Evolutionary conservation across 352 stramenopile species (phyloP).

Genomic region (Saprolegnia parasitica): DNA sequence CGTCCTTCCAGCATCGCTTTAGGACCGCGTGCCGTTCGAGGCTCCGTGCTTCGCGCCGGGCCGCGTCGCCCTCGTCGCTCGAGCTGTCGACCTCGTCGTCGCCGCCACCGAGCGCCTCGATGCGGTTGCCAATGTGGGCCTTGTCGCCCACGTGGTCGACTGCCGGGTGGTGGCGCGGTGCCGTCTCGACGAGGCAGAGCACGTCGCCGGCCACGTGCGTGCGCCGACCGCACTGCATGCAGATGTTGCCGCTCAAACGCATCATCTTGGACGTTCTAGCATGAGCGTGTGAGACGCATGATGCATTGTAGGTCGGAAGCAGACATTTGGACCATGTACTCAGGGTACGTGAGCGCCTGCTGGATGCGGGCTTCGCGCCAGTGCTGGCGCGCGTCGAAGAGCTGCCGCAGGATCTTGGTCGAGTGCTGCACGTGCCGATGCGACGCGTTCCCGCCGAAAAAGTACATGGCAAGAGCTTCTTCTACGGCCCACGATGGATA

Average conservation of each 20-base stretch:
- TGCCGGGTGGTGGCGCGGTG: background rate
- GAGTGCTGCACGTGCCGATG: constrained; percentile 53
- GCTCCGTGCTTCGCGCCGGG: background rate
- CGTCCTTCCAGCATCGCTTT: background rate
- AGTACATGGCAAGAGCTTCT: constrained; percentile 73
- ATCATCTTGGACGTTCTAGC: constrained; percentile 68
- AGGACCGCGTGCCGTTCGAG: background rate
- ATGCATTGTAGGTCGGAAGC: background rate
- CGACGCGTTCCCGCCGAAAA: constrained; percentile 49
- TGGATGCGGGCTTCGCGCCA: constrained; percentile 74
- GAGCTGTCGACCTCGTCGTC: background rate
- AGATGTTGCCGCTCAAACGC: constrained; percentile 72
- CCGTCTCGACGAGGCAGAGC: constrained; percentile 53
- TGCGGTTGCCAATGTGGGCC: background rate
- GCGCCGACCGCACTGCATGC: constrained; percentile 62
- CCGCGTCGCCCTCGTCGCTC: background rate
- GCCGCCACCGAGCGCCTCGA: background rate
- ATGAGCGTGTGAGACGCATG: background rate
- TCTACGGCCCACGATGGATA: constrained; percentile 33
- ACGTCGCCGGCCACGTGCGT: constrained; percentile 73
- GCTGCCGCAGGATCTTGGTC: constrained; percentile 42
- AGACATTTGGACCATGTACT: constrained; percentile 33
- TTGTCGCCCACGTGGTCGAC: too few species aligned
- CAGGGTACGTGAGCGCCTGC: constrained; percentile 62
- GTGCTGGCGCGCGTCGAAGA: constrained; percentile 51